Conservation (phyloP, 495 filamentous ascomycete species). For the Penicillium coffeae region DNA sequence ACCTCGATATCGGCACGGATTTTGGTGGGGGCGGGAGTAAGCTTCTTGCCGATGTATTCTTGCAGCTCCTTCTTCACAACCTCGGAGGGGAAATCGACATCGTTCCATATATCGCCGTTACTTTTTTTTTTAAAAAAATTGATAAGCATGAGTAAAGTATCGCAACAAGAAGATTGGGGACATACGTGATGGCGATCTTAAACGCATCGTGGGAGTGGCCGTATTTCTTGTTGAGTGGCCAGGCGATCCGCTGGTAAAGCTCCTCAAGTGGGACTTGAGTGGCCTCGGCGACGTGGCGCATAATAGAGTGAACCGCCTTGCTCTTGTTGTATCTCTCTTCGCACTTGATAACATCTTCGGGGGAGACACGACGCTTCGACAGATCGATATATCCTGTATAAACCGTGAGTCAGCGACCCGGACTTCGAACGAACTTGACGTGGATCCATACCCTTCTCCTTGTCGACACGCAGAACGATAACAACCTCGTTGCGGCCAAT, state of each 20-base stretch:
- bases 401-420: conserved; percentile 25
- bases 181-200: conserved; percentile 96
- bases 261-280: conserved; percentile 87
- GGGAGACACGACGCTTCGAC: conserved; percentile 93
- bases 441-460: conserved; percentile 79
- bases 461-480: conserved; percentile 95
- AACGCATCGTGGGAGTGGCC: conserved; percentile 96
- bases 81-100: conserved; percentile 80
- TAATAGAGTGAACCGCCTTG: conserved; percentile 97
- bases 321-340: conserved; percentile 99
- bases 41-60: conserved; percentile 89
- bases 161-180: background rate
- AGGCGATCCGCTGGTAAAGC: conserved; percentile 89
- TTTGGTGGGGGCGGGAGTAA: conserved; percentile 96
- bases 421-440: background rate
- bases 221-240: conserved; percentile 97
- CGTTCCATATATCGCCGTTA: conserved; percentile 94
- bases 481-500: conserved; percentile 98
- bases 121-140: conserved; percentile 35
- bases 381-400: conserved; percentile 88
- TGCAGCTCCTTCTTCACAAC: conserved; percentile 82
- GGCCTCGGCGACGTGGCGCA: conserved; percentile 97
- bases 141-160: conserved; percentile 2
- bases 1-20: conserved; percentile 97
- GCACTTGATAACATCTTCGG: conserved; percentile 96